Base-by-base conservation (phyloP, 2,329 filamentous ascomycete species). In the Fusarium neocosmosporiellum region DNA sequence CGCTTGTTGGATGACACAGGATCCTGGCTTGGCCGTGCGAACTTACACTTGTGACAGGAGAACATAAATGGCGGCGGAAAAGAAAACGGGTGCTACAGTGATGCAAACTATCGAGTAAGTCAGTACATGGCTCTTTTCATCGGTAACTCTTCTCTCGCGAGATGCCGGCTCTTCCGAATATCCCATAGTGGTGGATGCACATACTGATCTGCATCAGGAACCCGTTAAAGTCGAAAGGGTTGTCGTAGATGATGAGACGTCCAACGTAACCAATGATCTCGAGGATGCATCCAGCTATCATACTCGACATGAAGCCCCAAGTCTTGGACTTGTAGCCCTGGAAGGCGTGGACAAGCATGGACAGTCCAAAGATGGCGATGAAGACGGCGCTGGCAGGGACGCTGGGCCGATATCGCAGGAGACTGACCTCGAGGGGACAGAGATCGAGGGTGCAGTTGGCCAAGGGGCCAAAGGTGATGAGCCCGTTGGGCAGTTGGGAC, bases 181-280 rank as follows among this genome's bases (percentile, higher is more conserved):
- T 41, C 22, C 16, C 20, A 14, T n/a, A 14, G 9, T 61, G 7
- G n/a, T 9, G 22, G 22, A 24, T 20, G 4, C 7, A 76, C 75
- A n/a, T 89, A 86, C 86, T 83, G 66, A 92, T 91, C 76, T 93
- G 89, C n/a, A 91, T 86, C 74, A 92, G 83, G 75, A 93, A 93
- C 0, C 85, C 88, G 10, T 76, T 76, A 74, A 91, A 86, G 48
- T 78, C 81, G 75, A 89, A 92, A 0, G 89, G 88, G 66, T 91
- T 88, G 36, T 85, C 69, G 69, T 88, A 83, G 50, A 90, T 82
- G 63, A 89, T 77, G 31, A 92, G 80, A 4, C 91, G 84, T 2
- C 89, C 91, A 1, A 81, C 81, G 67, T 93, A 93, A 31, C 91
- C 91, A 33, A 90, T 75, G 20, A 91, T 86, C 76, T 91, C 90